These are phyloP conservation scores for Mucor irregularis DNA, from an alignment of 371 early-diverging fungal species.

Conservation along the genomic window DNA sequence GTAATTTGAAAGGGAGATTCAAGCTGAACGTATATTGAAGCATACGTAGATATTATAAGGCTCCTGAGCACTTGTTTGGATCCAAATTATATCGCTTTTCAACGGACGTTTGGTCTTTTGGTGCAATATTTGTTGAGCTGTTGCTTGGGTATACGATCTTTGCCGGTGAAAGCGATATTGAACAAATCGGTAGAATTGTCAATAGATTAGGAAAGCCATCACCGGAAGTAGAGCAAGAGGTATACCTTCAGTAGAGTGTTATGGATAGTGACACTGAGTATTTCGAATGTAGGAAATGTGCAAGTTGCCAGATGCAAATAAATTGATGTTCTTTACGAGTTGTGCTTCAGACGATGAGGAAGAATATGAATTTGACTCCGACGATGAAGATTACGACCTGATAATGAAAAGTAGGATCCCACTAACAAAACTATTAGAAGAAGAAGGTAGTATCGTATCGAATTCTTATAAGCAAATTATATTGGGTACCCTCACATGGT, in stretches of 20 bases:
- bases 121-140: conserved; percentile 32
- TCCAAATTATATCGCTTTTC: conserved; percentile 32
- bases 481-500: conserved; percentile 36
- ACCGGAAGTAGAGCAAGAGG: conserved; percentile 20
- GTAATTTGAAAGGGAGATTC: conserved; percentile 3
- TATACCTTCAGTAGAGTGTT: not conserved
- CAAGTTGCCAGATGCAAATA: conserved; percentile 41
- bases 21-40: not conserved
- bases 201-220: conserved; percentile 37
- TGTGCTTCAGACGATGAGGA: not conserved
- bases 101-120: conserved; percentile 52
- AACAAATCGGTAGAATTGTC: conserved; percentile 43
- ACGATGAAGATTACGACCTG: conserved; percentile 28
- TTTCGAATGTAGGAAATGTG: conserved; percentile 33
- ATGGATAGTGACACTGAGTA: not conserved
- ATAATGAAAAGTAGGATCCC: conserved; percentile 29
- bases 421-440: conserved; percentile 32
- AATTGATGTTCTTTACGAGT: conserved; percentile 38
- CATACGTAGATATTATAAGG: conserved; percentile 38
- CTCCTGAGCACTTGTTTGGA: conserved; percentile 51
- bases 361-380: conserved; percentile 1
- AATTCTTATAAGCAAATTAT: conserved; percentile 13
- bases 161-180: conserved; percentile 44
- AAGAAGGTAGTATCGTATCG: conserved; percentile 33
- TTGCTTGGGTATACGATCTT: conserved; percentile 36